Conservation (phyloP, 2,329 filamentous ascomycete genomes). For the Botryotinia convoluta region DNA sequence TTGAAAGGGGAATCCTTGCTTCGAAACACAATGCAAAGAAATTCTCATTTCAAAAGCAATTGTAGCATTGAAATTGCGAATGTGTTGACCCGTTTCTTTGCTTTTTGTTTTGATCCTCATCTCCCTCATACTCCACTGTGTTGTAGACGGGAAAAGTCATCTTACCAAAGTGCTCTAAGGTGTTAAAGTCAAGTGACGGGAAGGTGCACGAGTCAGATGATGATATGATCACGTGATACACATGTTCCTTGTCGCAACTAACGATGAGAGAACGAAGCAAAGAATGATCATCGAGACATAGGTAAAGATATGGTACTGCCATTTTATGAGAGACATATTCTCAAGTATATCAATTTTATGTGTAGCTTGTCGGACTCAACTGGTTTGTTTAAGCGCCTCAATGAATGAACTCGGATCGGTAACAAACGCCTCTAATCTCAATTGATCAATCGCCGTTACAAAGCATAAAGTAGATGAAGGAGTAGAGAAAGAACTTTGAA, state of each 20-base stretch:
- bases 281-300: background rate
- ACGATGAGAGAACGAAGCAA: background rate
- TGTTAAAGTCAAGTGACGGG: background rate
- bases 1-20: constrained; percentile 15
- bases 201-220: background rate
- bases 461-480: background rate
- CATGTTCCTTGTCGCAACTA: background rate
- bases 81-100: background rate
- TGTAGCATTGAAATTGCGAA: background rate
- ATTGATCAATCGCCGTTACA: background rate
- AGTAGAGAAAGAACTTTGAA: background rate
- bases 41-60: constrained; percentile 4
- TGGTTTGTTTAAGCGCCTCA: background rate
- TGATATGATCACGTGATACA: background rate
- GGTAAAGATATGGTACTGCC: too few species aligned
- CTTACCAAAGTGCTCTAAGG: background rate
- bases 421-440: background rate
- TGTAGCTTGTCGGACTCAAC: background rate
- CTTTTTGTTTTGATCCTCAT: background rate
- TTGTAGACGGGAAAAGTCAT: too few species aligned
- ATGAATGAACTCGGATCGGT: background rate
- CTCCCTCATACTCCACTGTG: background rate
- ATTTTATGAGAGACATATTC: background rate
- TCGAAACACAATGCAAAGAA: constrained; percentile 12
- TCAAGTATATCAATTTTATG: background rate